Evolutionary conservation across 495 filamentous ascomycete species (phyloP), one percentile per base, ranked within the genome.

Genomic region (Lophiotrema nucula): DNA sequence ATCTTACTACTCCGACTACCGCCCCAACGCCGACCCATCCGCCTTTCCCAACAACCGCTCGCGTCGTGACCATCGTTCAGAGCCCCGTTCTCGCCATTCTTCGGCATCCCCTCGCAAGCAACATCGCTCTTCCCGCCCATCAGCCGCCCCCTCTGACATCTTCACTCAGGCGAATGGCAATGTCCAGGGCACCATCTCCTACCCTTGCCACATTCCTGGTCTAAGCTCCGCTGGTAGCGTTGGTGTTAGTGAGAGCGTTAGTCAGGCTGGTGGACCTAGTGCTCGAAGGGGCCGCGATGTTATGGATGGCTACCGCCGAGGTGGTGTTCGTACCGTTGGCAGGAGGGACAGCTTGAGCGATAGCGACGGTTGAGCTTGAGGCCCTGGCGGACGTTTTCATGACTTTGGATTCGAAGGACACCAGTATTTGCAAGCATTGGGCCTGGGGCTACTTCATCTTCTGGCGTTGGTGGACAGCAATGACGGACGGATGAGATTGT

Each of bases 191-290:
- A 93, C 89, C 18, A 91, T 88, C 77, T 83, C 80, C 44, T 96
- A 96, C 69, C 81, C 79, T 56, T 88, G 92, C 70, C 78, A 85
- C 1, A 89, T 92, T 60, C 88, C 90, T 0, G 89, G 88, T 1
- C 70, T 92, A 66, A 84, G 78, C 27, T 74, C 76, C 55, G 75
- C 26, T 74, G 77, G 52, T 70, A 74, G 12, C 66, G 71, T 43
- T 65, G 76, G 26, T 65, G 64, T 73, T 18, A 68, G 69, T 49
- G 76, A 78, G 64, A 65, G 60, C 47, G 55, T 62, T 18, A 64
- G 62, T 60, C 58, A 49, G 52, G 61, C 69, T 35, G 64, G 64
- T 21, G 61, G 53, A 24, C 53, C 47, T 55, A 62, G 62, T 45
- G 50, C 31, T 19, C 59, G 62, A 47, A 47, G 41, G 26, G 53